phyloP scores from a whole-genome alignment of 1,139 yeast species.

The Cylindricascospora bacillispora region DNA sequence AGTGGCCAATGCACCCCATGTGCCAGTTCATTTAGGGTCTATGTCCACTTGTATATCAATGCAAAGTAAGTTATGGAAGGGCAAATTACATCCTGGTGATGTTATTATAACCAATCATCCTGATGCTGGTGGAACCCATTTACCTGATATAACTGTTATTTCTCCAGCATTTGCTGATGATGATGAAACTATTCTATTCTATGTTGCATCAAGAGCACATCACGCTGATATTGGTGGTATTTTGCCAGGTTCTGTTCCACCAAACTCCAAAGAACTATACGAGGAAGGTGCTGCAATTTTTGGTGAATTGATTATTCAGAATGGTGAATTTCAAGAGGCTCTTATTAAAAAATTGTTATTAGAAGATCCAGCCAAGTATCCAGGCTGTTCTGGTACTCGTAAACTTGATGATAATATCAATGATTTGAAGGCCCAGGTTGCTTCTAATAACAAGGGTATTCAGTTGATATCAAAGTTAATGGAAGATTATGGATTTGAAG shows the following conservation, averaged over 20 bases:
- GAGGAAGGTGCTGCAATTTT: constrained; percentile 39
- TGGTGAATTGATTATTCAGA: constrained; percentile 30
- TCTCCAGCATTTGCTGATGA: constrained; percentile 40
- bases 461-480: constrained; percentile 29
- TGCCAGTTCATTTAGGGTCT: constrained; percentile 78
- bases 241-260: constrained; percentile 38
- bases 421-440: constrained; percentile 38
- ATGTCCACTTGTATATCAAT: constrained; percentile 75
- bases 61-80: constrained; percentile 54
- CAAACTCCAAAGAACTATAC: constrained; percentile 33
- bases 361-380: constrained; percentile 31
- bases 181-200: constrained; percentile 29
- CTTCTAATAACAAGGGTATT: constrained; percentile 38
- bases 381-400: constrained; percentile 38
- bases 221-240: constrained; percentile 42
- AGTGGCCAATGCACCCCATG: constrained; percentile 81
- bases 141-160: constrained; percentile 66
- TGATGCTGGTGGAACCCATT: constrained; percentile 67
- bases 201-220: constrained; percentile 39
- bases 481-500: constrained; percentile 28
- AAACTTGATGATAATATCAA: constrained; percentile 35
- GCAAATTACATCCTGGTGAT: constrained; percentile 50
- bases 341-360: constrained; percentile 28
- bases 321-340: constrained; percentile 33
- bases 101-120: constrained; percentile 73